Conservation (phyloP, 2,329 filamentous ascomycete species). For the Ophiocordyceps camponoti-rufipedis region DNA sequence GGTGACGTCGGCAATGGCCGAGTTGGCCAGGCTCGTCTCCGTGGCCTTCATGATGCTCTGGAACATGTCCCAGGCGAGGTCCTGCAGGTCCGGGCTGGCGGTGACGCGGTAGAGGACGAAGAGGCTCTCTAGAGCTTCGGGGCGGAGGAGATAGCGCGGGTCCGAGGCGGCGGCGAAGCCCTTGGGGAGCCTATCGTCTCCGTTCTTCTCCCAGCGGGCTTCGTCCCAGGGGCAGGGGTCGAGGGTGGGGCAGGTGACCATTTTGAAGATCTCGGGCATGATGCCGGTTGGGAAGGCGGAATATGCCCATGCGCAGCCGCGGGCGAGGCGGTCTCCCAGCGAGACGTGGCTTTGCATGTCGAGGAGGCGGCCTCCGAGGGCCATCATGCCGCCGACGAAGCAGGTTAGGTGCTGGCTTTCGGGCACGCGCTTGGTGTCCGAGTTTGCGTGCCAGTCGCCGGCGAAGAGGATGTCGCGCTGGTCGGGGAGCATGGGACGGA, state of each 20-base stretch:
- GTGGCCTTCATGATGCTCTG: constrained; percentile 25
- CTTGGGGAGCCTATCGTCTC: constrained; percentile 16
- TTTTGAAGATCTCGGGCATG: constrained; percentile 36
- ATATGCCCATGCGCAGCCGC: constrained; percentile 41
- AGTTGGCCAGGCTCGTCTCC: constrained; percentile 26
- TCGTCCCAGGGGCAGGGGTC: constrained; percentile 15
- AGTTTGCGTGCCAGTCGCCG: constrained; percentile 11
- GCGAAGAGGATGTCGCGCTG: constrained; percentile 39
- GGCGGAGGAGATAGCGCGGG: constrained; percentile 28
- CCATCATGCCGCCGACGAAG: constrained; percentile 53
- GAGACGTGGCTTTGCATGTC: constrained; percentile 26
- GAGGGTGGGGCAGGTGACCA: constrained; percentile 24
- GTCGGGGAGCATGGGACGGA: constrained; percentile 46
- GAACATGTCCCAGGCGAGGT: constrained; percentile 35
- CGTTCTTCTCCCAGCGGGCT: constrained; percentile 9
- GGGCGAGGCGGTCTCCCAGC: constrained; percentile 28
- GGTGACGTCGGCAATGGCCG: constrained; percentile 26
- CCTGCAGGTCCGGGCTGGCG: constrained; percentile 25
- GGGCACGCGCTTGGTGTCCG: constrained; percentile 8
- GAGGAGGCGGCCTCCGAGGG: constrained; percentile 43
- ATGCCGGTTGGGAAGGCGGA: constrained; percentile 32
- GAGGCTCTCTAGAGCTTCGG: constrained; percentile 63
- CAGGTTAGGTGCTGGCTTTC: constrained; percentile 26
- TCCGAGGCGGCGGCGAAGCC: constrained; percentile 44
- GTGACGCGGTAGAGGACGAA: constrained; percentile 55